A percentile compares a stretch with the other conserved stretches of the same genome.
Conservation (phyloP, 202 grass and related monocot genomes). For the Cymbopogon flexuosus region DNA sequence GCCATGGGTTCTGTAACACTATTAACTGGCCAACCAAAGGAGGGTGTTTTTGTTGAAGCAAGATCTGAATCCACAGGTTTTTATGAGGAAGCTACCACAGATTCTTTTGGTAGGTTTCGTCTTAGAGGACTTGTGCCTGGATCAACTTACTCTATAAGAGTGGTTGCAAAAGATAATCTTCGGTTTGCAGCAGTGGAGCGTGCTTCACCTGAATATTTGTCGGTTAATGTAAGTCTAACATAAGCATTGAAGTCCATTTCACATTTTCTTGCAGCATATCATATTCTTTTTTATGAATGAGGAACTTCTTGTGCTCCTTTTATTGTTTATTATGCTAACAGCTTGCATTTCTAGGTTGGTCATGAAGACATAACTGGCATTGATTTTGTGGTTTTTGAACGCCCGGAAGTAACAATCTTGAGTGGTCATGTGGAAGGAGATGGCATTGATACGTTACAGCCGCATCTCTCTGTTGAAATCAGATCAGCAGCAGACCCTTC, state of each 20-base stretch:
- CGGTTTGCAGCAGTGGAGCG: slow-evolving; percentile 63
- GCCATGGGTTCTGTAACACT: slow-evolving; percentile 88
- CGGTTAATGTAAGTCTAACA: slow-evolving; percentile 53
- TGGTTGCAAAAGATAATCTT: slow-evolving; percentile 60
- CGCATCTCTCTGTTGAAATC: slow-evolving; percentile 83
- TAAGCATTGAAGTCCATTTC: slow-evolving; percentile 5
- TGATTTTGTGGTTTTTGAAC: slow-evolving; percentile 90
- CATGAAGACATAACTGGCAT: slow-evolving; percentile 62
- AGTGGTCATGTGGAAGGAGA: slow-evolving; percentile 75
- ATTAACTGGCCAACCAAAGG: slow-evolving; percentile 84
- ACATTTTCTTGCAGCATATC: slow-evolving; percentile 23
- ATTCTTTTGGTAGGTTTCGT: slow-evolving; percentile 75
- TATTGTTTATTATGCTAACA: slow-evolving; percentile 24
- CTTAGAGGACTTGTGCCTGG: slow-evolving; percentile 88
- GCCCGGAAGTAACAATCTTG: slow-evolving; percentile 66
- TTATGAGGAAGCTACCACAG: slow-evolving; percentile 93
- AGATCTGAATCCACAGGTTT: slow-evolving; percentile 82
- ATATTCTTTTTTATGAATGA: slow-evolving; percentile 3
- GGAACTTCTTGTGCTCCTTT: slow-evolving; percentile 1
- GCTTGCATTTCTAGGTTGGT: slow-evolving; percentile 52
- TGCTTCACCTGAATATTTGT: slow-evolving; percentile 64
- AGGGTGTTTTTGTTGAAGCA: slow-evolving; percentile 84
- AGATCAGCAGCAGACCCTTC: slow-evolving; percentile 64
- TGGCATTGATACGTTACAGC: slow-evolving; percentile 47
- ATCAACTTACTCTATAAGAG: slow-evolving; percentile 76